A percentile compares a stretch with the other conserved stretches of the same genome.
Evolutionary conservation across 1,284 basidiomycete genomes (phyloP).

Genomic region (Rugosomyces carneus): DNA sequence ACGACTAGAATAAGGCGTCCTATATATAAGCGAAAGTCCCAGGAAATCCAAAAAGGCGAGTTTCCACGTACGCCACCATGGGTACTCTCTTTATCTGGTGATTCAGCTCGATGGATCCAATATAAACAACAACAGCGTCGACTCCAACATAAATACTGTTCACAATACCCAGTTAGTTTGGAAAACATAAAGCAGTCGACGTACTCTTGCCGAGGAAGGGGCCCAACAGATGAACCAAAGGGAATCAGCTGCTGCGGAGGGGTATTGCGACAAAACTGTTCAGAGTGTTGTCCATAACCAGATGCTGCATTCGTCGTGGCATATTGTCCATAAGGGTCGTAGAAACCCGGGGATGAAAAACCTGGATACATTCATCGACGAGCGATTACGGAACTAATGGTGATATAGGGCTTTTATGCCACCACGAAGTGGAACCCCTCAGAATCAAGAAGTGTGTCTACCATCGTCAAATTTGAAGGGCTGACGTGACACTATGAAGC

Average conservation of each 20-base stretch:
- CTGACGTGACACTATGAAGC: conserved; percentile 17
- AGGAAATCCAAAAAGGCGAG: conserved; percentile 3
- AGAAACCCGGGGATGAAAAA: conserved; percentile 4
- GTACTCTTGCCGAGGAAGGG: conserved; percentile 10
- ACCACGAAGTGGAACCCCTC: conserved; percentile 5
- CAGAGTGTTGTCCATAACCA: neutral
- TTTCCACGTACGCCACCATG: conserved; percentile 45
- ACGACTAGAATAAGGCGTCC: conserved; percentile 19
- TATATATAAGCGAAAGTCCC: too few species aligned
- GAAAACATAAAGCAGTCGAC: neutral
- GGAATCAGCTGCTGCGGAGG: neutral
- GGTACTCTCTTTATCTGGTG: conserved; percentile 26
- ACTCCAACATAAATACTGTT: conserved; percentile 39
- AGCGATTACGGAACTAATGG: conserved; percentile 1
- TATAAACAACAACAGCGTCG: conserved; percentile 39
- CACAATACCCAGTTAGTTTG: neutral
- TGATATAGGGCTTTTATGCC: conserved; percentile 6
- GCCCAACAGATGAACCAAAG: neutral
- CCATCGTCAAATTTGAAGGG: conserved; percentile 12
- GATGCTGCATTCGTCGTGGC: neutral
- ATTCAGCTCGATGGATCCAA: conserved; percentile 25
- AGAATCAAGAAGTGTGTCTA: conserved; percentile 12
- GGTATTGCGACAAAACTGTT: neutral
- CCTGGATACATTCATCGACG: conserved; percentile 18
- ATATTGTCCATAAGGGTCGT: conserved; percentile 4